A percentile compares a stretch with the other conserved stretches of the same genome.
phyloP scores from a whole-genome alignment of 2,329 filamentous ascomycete species.

The Sporothrix luriei region DNA sequence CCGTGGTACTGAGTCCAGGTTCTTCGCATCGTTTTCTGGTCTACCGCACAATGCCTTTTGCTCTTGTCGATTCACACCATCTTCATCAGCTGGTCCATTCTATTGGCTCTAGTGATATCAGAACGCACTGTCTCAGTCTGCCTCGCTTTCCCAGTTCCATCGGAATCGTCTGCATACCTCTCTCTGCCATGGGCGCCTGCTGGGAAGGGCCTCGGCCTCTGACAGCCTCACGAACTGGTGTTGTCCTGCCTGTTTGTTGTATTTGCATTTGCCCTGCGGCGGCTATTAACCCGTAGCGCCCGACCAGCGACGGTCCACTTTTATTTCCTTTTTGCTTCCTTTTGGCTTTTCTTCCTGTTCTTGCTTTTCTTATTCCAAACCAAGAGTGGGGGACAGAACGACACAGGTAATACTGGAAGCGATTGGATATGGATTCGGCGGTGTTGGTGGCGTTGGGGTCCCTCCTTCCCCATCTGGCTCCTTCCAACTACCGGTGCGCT shows the following conservation, averaged over 20 bases:
- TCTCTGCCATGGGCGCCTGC: neutral
- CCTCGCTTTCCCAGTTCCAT: neutral
- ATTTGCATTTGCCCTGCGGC: neutral
- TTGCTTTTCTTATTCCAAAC: neutral
- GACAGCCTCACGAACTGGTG: neutral
- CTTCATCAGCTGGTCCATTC: too few species aligned
- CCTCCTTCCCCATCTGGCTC: neutral
- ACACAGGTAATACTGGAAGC: neutral
- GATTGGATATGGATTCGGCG: neutral
- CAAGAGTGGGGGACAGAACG: neutral
- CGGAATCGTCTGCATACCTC: neutral
- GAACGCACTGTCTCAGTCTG: neutral
- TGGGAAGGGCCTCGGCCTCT: neutral
- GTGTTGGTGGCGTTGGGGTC: neutral
- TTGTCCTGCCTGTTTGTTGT: neutral
- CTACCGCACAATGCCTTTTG: neutral
- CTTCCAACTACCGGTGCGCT: neutral
- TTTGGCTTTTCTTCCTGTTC: too few species aligned
- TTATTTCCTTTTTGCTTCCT: neutral
- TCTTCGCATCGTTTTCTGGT: too few species aligned
- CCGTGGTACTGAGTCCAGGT: neutral
- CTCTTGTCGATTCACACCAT: neutral
- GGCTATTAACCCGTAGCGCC: neutral
- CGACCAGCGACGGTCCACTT: neutral
- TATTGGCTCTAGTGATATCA: too few species aligned